Base-by-base conservation (phyloP, 768 basidiomycete species). In the Podaxis sp. region DNA sequence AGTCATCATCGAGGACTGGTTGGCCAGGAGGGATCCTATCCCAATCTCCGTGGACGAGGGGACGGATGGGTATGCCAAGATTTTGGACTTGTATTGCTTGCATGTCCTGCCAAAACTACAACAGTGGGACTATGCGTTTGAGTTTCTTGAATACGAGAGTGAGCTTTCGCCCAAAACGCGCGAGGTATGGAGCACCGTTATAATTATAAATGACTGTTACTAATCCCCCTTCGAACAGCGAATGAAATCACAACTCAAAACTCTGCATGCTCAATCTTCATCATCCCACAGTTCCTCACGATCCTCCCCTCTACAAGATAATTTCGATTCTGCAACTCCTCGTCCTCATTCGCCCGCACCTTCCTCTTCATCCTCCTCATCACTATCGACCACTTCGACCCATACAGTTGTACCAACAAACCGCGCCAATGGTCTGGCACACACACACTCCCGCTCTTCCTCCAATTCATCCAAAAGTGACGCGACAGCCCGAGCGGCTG, bases 51-150 rank as follows among this genome's bases (percentile, higher is more conserved):
- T 52, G 26, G 66, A 70, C 36, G 71, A 67, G 8, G 71, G 62
- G 40, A 57, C 70, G 51, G 52, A 84, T 52, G 87, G 84, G 17
- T 93, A 94, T 67, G 84, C 84, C 59, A 91, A 89, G 69, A 82
- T 92, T 8, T 70, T 94, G 52, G 91, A 93, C 66, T 72, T 92
- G 11, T 95, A 94, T 73, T 87, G 86, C 67, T 76, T 93, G 15
- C 86, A 88, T 63, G 75, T 94, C 39, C 74, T 95, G 39, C 89
- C 92, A 0, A 84, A 84, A 52, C 71, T 94, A 28, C 84, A 84
- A 53, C 87, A 92, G 68, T 94, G 92, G 92, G 86, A 87, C 19
- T 92, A 92, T 68, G 90, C 88, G 15, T 80, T 77, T 57, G 90
- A 92, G 66, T 93, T 93, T 70, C 70, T 95, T 63, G 78, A 83